Base-by-base conservation (phyloP, 129 eudicot genomes). In the Centrapalus pauciflorus region DNA sequence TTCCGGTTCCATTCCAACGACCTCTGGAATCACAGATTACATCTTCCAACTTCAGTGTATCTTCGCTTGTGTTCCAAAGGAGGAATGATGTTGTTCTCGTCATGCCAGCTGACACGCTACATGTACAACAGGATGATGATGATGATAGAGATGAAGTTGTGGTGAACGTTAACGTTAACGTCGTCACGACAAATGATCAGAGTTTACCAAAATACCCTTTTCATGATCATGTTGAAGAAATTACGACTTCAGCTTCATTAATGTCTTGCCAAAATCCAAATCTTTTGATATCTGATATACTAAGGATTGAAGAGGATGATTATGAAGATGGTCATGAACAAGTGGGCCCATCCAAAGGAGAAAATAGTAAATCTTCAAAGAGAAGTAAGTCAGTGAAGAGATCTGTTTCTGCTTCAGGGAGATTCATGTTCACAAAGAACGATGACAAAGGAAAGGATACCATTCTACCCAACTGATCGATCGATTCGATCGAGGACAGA, bases 41-140 rank as follows among this genome's bases (percentile, higher is more conserved):
- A 6, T 71, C 84, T 11, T 67, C 87, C 3, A 67, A 50, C 12
- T 35, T 76, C 26, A 62, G 74, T 13, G 52, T 76, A 24, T 78
- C 79, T 59, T 74, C 90, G 13, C 88, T 76, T 62, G 75, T 74
- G 67, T 32, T 81, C 37, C 83, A 70, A 66, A 61, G 81, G 73
- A 71, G 67, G 26, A 75, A 63, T 60, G 94, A 85, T 64, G 45
- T 83, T 45, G 76, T 85, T 67, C 66, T 85, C 55, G 88, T 89
- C 41, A 80, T 86, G 41, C 90, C 85, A 26, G 83, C 83, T 59
- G 88, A 85, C 41, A 80, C 83, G 41, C 90, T 85, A 26, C 81
- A 85, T 55, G 51, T 50, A 4, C 69, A 74, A 17, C 30, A 35
- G 12, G 45, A 75, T 58, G 50, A 62, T 33, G 45, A 75, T 58